A percentile compares a stretch with the other conserved stretches of the same genome.
Evolutionary conservation across 2,329 filamentous ascomycete genomes (phyloP).

Genomic region (Blastomyces parvus): DNA sequence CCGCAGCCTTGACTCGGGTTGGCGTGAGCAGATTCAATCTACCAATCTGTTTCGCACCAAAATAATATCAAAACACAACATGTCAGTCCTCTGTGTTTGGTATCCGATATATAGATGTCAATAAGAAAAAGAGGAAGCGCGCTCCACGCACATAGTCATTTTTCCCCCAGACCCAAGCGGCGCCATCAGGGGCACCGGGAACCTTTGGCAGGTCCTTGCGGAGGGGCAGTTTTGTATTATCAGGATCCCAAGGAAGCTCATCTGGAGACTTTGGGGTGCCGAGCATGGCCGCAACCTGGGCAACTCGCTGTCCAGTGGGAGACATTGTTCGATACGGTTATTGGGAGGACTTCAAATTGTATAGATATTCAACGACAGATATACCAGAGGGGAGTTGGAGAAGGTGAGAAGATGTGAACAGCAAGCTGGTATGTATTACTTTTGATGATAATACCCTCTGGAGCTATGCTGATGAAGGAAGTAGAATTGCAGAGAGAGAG

Average conservation of each 20-base stretch:
- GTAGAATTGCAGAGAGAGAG: not conserved
- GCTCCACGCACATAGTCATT: constrained; percentile 40
- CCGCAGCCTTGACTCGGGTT: constrained; percentile 44
- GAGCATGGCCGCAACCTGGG: constrained; percentile 13
- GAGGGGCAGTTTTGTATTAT: constrained; percentile 44
- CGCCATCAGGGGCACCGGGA: constrained; percentile 44
- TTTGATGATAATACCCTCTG: too few relatives aligned
- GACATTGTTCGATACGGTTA: too few relatives aligned
- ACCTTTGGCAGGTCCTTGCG: constrained; percentile 45
- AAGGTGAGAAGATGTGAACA: too few relatives aligned
- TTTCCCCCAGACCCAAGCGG: constrained; percentile 53
- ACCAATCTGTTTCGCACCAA: constrained; percentile 21
- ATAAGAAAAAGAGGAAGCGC: not conserved
- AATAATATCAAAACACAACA: too few relatives aligned
- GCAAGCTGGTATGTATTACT: too few relatives aligned
- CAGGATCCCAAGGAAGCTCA: constrained; percentile 45
- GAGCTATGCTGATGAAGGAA: too few relatives aligned
- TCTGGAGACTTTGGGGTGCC: constrained; percentile 20
- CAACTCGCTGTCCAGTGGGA: constrained; percentile 10
- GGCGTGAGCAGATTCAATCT: constrained; percentile 50
- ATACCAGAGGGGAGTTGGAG: too few relatives aligned
- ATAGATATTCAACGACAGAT: not conserved
- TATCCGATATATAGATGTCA: constrained; percentile 6
- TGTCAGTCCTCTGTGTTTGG: not conserved
- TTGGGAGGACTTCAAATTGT: too few relatives aligned